These are phyloP conservation scores for Malus hybrid DNA, from an alignment of 331 rosid species.

Conservation along the genomic window DNA sequence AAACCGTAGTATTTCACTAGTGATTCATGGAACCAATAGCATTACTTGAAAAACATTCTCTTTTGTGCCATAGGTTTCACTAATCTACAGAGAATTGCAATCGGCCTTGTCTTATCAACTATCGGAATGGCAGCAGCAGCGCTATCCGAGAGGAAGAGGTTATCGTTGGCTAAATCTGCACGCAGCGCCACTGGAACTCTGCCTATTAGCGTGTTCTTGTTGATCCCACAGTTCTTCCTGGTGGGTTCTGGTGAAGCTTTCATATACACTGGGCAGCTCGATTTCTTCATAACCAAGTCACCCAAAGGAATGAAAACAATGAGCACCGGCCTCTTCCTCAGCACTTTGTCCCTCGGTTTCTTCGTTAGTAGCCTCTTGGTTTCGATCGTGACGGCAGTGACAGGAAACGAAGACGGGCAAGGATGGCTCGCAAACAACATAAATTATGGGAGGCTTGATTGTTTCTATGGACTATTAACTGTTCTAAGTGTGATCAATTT, in stretches of 20 bases:
- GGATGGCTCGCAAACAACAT: conserved; percentile 82
- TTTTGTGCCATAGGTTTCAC: conserved; percentile 52
- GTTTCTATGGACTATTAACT: conserved; percentile 68
- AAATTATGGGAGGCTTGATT: conserved; percentile 72
- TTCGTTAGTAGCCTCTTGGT: conserved; percentile 83
- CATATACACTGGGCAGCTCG: conserved; percentile 96
- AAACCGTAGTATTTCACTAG: too few species aligned
- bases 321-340: conserved; percentile 93
- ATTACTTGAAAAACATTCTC: too few species aligned
- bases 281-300: conserved; percentile 86
- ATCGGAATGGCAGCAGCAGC: conserved; percentile 75
- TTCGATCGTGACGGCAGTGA: conserved; percentile 48
- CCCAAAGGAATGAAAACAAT: conserved; percentile 95
- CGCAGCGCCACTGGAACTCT: conserved; percentile 25
- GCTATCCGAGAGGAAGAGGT: conserved; percentile 48
- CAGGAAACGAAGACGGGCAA: conserved; percentile 38
- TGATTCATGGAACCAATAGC: too few species aligned
- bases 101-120: conserved; percentile 61
- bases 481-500: conserved; percentile 55
- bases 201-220: conserved; percentile 63
- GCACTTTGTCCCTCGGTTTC: conserved; percentile 80
- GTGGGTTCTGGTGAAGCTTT: conserved; percentile 97
- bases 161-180: conserved; percentile 47
- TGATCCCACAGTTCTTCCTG: conserved; percentile 82
- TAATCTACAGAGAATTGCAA: conserved; percentile 69